A percentile compares a stretch with the other conserved stretches of the same genome.
phyloP scores from a whole-genome alignment of 495 filamentous ascomycete species.

The Halenospora varia region DNA sequence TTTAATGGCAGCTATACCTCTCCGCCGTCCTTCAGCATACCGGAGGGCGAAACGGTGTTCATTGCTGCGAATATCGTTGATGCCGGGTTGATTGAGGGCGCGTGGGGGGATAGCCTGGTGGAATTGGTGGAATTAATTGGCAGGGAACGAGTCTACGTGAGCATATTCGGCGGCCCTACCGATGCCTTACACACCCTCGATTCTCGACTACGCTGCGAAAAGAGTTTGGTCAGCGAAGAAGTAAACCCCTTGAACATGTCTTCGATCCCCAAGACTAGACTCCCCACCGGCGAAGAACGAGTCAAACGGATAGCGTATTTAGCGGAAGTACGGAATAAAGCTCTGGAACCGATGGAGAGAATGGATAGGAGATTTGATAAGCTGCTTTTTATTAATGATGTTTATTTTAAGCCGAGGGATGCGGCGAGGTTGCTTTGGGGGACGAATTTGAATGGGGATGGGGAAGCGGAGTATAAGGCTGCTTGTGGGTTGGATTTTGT shows the following conservation, averaged over 20 bases:
- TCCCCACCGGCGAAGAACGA: slow-evolving; percentile 55
- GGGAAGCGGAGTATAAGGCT: slow-evolving; percentile 64
- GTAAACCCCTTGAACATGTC: slow-evolving; percentile 45
- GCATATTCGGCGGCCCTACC: slow-evolving; percentile 56
- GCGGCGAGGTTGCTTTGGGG: slow-evolving; percentile 70
- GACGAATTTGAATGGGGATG: slow-evolving; percentile 57
- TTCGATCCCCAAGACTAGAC: slow-evolving; percentile 48
- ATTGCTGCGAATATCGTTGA: slow-evolving; percentile 76
- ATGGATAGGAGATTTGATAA: slow-evolving; percentile 54
- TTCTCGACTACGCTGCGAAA: slow-evolving; percentile 39
- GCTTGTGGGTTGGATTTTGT: slow-evolving; percentile 77
- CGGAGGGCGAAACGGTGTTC: slow-evolving; percentile 63
- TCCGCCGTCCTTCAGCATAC: slow-evolving; percentile 17
- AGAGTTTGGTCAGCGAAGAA: slow-evolving; percentile 45
- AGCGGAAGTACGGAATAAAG: slow-evolving; percentile 74
- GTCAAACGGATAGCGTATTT: slow-evolving; percentile 72
- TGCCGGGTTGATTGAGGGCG: slow-evolving; percentile 52
- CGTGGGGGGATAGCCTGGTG: slow-evolving; percentile 62
- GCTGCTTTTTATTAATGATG: slow-evolving; percentile 73
- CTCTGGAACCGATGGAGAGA: slow-evolving; percentile 57
- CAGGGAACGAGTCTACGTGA: slow-evolving; percentile 51
- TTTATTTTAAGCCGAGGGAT: slow-evolving; percentile 67
- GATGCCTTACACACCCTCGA: slow-evolving; percentile 39
- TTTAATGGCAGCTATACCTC: slow-evolving; percentile 17
- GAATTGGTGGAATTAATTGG: slow-evolving; percentile 59